These are phyloP conservation scores for Platismatia glauca DNA, from an alignment of 495 filamentous ascomycete genomes.

Conservation along the genomic window DNA sequence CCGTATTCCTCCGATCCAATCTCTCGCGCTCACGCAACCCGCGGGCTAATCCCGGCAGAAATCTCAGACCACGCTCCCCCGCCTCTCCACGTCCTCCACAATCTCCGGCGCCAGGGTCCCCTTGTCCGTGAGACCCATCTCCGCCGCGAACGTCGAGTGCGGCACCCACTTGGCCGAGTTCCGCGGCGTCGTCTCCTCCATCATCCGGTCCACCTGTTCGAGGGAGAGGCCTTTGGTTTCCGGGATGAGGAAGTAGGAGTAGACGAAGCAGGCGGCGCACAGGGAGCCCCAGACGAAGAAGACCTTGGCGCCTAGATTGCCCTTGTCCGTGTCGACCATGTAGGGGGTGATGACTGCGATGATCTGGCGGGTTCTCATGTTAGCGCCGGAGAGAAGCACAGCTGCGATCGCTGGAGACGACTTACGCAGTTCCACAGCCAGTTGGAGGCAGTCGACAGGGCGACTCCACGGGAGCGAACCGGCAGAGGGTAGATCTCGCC, in stretches of 20 bases:
- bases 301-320: constrained; percentile 61
- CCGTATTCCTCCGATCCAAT: too few relatives aligned
- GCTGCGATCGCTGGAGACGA: background rate
- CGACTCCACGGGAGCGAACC: constrained; percentile 68
- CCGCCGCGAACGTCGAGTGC: constrained; percentile 56
- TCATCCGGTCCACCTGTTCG: constrained; percentile 76
- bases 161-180: constrained; percentile 65
- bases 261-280: constrained; percentile 54
- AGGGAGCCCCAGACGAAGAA: constrained; percentile 74
- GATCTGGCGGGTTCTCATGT: constrained; percentile 26
- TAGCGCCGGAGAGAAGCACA: background rate
- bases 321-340: constrained; percentile 53
- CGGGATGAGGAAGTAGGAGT: constrained; percentile 64
- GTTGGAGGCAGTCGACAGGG: constrained; percentile 67
- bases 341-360: constrained; percentile 64
- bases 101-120: constrained; percentile 28
- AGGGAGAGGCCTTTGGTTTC: constrained; percentile 80
- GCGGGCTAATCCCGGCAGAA: too few relatives aligned
- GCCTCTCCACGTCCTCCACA: constrained; percentile 27
- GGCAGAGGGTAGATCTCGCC: constrained; percentile 76
- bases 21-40: too few relatives aligned
- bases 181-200: constrained; percentile 68
- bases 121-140: constrained; percentile 49
- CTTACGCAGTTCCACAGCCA: constrained; percentile 65
- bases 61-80: constrained; percentile 23